phyloP scores from a whole-genome alignment of 257 asterid genomes.

The Fraxinus quadrangulata region DNA sequence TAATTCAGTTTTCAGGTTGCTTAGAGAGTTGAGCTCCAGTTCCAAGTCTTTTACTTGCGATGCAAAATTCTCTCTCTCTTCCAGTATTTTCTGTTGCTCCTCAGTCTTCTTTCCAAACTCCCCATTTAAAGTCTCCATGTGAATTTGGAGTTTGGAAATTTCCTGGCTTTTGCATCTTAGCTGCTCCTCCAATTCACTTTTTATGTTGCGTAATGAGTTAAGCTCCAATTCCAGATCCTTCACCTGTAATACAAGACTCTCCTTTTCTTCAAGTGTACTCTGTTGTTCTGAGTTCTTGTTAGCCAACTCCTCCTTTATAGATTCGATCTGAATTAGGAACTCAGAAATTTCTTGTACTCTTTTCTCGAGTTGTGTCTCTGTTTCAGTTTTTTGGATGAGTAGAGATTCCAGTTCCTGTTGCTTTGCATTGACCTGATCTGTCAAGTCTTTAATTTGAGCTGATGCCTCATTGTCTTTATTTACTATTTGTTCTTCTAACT shows the following conservation, averaged over 20 bases:
- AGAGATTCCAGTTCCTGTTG: conserved; percentile 28
- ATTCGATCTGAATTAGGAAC: background rate
- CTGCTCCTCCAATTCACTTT: conserved; percentile 30
- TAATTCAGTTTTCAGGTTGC: background rate
- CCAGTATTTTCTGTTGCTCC: background rate
- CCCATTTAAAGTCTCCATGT: background rate
- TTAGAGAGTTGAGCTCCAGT: background rate
- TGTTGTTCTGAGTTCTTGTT: background rate
- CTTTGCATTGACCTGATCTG: conserved; percentile 13
- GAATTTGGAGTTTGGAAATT: background rate
- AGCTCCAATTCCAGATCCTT: background rate
- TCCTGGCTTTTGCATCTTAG: background rate
- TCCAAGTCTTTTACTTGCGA: background rate
- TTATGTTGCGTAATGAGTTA: background rate
- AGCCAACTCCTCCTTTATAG: background rate
- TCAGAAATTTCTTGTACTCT: conserved; percentile 11
- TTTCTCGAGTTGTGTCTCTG: conserved; percentile 29
- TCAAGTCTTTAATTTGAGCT: conserved; percentile 14
- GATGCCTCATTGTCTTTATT: conserved; percentile 24
- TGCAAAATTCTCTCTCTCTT: conserved; percentile 24
- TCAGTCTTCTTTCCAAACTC: background rate
- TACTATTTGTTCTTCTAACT: background rate
- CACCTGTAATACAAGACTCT: conserved; percentile 1
- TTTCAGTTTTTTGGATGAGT: conserved; percentile 25
- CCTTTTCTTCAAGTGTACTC: conserved; percentile 26